Base-by-base conservation (phyloP, 306 rosid species). In the Vigna trinervia region DNA sequence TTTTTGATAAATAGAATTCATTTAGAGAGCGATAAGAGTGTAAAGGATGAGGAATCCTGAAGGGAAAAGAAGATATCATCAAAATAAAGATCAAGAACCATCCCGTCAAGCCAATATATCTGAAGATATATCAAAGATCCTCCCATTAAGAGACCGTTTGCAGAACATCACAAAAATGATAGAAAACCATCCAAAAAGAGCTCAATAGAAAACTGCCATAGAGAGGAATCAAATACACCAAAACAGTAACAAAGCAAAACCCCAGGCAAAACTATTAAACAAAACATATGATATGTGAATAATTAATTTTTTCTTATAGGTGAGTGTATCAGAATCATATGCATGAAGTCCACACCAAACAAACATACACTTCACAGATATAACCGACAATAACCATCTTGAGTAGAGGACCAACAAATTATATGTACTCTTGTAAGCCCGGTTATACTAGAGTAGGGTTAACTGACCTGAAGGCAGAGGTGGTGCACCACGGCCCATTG, bases 401-500 rank as follows among this genome's bases (percentile, higher is more conserved):
- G 38, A 34, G 41, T 56, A 23, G 69, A 45, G 52, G 36, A 78
- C 79, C 45, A 65, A 66, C 19, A 47, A 9, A 56, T 30, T 43
- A 67, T 41, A 43, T 67, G 56, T 7, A 45, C 2, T 22, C 7
- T 26, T 20, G 36, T 43, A 67, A 69, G 32, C 34, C 51, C 43
- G 45, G 53, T 32, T 69, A 46, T 20, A 6, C 46, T 14, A 32
- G 63, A 39, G 62, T 28, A 36, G 54, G 43, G 39, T 23, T 22
- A 48, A 71, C 91, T 79, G 79, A 95, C 99, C 97, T 87, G 94
- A 77, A 56, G 88, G 99, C 0, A 90, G 98, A 85, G 94, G 97
- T 75, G 97, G 99, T 8, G 99, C 99, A 45, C 97, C 94, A 1
- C 90, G 93, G 10, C 97, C 99, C 99, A 95, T 92, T 63, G 97